phyloP scores from a whole-genome alignment of 176 grass and related monocot genomes.

The Luzula sylvatica region DNA sequence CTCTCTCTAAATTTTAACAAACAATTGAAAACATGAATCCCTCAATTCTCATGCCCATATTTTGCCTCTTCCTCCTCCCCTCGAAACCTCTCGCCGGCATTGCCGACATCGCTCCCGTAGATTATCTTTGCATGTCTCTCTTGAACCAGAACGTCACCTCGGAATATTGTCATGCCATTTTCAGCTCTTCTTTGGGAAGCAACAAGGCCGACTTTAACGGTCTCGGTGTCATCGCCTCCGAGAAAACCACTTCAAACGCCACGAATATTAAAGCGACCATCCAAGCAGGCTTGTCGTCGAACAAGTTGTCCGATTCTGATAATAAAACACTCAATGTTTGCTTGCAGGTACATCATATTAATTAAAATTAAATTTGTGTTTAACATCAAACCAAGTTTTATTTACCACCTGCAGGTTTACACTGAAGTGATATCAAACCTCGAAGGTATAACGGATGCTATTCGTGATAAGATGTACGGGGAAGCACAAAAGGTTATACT shows the following conservation, averaged over 20 bases:
- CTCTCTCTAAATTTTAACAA: background rate
- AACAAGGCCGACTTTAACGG: background rate
- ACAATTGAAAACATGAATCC: background rate
- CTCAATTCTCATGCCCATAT: too few species aligned
- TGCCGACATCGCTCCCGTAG: background rate
- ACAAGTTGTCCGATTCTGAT: too few species aligned
- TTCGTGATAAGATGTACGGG: background rate
- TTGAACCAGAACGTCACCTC: background rate
- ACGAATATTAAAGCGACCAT: background rate
- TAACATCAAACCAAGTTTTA: background rate
- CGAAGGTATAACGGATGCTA: background rate
- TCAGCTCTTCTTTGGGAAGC: background rate
- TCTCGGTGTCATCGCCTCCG: background rate
- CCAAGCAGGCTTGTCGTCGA: too few species aligned
- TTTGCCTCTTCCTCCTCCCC: too few species aligned
- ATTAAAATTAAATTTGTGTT: background rate
- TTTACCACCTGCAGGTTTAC: background rate
- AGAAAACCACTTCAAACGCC: background rate
- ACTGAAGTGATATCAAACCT: background rate
- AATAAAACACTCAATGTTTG: background rate
- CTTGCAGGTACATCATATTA: background rate
- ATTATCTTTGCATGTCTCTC: background rate
- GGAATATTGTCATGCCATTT: background rate
- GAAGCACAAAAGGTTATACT: background rate
- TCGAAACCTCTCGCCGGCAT: too few species aligned